phyloP scores from a whole-genome alignment of 805 yeast genomes.

The Pichia membranifaciens region DNA sequence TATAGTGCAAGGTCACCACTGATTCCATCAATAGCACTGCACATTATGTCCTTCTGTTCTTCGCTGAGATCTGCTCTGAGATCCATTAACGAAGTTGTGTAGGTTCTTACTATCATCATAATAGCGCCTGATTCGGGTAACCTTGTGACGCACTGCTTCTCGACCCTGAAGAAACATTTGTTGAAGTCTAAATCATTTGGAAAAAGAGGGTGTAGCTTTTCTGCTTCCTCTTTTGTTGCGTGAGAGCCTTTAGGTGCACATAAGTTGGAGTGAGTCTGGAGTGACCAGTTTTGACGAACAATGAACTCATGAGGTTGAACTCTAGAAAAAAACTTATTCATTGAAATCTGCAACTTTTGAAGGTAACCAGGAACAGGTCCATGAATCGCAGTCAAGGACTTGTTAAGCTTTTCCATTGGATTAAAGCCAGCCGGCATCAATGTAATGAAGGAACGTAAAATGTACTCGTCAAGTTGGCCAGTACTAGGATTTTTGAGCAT shows the following conservation, averaged over 20 bases:
- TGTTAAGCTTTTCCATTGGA: constrained; percentile 47
- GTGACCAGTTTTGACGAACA: constrained; percentile 62
- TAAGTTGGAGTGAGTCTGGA: constrained; percentile 54
- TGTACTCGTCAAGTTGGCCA: constrained; percentile 46
- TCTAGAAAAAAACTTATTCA: constrained; percentile 61
- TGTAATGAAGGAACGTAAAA: constrained; percentile 48
- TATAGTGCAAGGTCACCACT: constrained; percentile 54
- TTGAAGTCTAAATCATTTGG: constrained; percentile 36
- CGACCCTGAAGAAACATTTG: constrained; percentile 50
- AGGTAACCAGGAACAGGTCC: constrained; percentile 66
- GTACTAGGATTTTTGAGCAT: constrained; percentile 38
- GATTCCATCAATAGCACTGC: constrained; percentile 59
- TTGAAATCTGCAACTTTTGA: constrained; percentile 48
- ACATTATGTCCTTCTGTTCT: constrained; percentile 39
- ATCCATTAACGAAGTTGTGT: constrained; percentile 45
- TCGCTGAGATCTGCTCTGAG: constrained; percentile 34
- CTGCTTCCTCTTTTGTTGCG: constrained; percentile 29
- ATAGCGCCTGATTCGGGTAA: constrained; percentile 43
- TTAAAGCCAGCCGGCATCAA: constrained; percentile 72
- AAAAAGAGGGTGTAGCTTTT: constrained; percentile 31
- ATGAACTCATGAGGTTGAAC: constrained; percentile 49
- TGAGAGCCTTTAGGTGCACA: constrained; percentile 44
- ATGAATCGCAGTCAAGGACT: constrained; percentile 56
- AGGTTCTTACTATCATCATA: constrained; percentile 53
- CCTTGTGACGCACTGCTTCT: constrained; percentile 52